Evolutionary conservation across 2,329 filamentous ascomycete genomes (phyloP), one percentile per base, ranked within the genome.

Genomic region (Furcasterigmium sp.): DNA sequence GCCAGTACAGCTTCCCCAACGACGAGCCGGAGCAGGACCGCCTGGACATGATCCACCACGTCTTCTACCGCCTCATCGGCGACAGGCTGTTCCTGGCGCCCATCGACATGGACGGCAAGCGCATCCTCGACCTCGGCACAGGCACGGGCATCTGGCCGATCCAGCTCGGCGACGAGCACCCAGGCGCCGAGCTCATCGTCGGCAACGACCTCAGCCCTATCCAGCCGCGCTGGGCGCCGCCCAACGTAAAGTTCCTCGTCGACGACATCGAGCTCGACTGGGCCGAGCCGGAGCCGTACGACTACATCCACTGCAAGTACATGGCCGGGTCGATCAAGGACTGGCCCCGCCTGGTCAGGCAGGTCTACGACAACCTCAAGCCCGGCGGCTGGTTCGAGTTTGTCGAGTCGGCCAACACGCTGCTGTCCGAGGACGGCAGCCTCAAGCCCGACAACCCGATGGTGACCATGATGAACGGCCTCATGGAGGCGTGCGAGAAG

Each of bases 191-290:
- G 23, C 41, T 58, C 1, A 53, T 53, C 8, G 54, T 75, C 6
- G 76, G 54, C 1, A 54, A 49, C n/a, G 56, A 58, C 11, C 43
- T 58, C 8, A 56, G 52, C 15, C 53, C 53, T 11, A 57, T 56
- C 9, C 52, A 56, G 38, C 40, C 52, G 1, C 29, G 47, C 21
- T 57, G 53, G 49, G 80, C 87, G 1, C 85, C 85, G 1, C 75
- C 76, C 15, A 91, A 90, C 48, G 82, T 89, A 11, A 76, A 80
- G 46, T 91, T 90, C 51, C 78, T 80, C 46, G 75, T 91, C 34
- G 84, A 88, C 54, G 84, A 89, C 53, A 72, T 72, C 58, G 65
- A 54, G 18, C 56, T 57, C 41, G 47, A 26, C 8, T 42, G 29
- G 34, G 18, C 42, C 5, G 37, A 46, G 17, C 17, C 40, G 5